Conservation (phyloP, 331 rosid genomes). For the Telfairia occidentalis region DNA sequence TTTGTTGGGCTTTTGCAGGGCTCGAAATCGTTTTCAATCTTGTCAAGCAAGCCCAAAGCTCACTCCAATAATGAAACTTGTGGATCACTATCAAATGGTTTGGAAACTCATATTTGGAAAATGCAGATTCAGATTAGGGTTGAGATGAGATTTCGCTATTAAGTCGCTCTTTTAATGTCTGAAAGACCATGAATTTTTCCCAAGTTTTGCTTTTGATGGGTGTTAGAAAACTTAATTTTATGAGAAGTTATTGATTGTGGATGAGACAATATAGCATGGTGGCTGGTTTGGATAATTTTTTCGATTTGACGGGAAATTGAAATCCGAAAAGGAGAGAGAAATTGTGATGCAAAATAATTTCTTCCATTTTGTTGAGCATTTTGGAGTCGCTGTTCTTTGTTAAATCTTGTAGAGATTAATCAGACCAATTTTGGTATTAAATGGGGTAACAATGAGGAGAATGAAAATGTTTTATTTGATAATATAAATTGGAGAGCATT, state of each 20-base stretch:
- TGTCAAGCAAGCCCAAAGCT: conserved; percentile 25
- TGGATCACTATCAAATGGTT: conserved; percentile 36
- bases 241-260: too few relatives aligned
- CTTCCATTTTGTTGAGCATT: background rate
- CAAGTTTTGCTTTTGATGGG: too few relatives aligned
- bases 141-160: conserved; percentile 21
- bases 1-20: conserved; percentile 59
- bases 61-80: conserved; percentile 27
- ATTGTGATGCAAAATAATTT: background rate
- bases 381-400: background rate
- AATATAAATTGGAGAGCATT: too few relatives aligned
- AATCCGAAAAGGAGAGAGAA: background rate
- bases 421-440: background rate
- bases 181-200: too few relatives aligned
- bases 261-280: too few relatives aligned
- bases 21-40: conserved; percentile 25
- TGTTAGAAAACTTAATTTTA: too few relatives aligned
- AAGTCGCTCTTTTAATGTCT: too few relatives aligned
- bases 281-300: background rate
- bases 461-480: too few relatives aligned
- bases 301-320: background rate
- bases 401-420: background rate
- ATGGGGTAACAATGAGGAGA: too few relatives aligned
- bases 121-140: conserved; percentile 21
- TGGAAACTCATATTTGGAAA: conserved; percentile 37